Evolutionary conservation across 129 eudicot genomes (phyloP), one percentile per base, ranked within the genome.

Genomic region (Apium graveolens): DNA sequence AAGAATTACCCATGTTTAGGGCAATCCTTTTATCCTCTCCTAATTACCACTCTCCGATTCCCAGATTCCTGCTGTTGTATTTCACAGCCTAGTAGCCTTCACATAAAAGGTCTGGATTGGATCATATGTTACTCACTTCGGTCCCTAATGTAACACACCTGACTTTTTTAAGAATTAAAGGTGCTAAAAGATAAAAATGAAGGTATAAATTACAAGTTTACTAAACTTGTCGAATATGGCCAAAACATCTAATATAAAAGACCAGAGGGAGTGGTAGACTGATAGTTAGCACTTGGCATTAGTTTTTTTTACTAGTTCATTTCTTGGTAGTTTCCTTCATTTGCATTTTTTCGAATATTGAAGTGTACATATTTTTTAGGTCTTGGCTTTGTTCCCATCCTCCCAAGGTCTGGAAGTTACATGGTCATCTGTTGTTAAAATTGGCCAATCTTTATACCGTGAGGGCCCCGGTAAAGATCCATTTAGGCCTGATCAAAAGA

Each of bases 401-500:
- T 85, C 98, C 42, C 98, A 86, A 84, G 98, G 98, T 72, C 84
- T 94, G 78, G 96, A 94, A 75, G 87, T 94, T 38, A 94, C 92
- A 1, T 91, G 97, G 97, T 91, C 97, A 81, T 94, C 98, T 0
- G 98, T 94, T 55, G 98, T 94, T 75, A 94, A 94, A 77, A 89
- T 94, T 53, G 98, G 85, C 39, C 97, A 94, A 83, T 94, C 98
- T 41, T 71, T 94, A 70, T 94, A 94, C 37, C 97, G 97, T 35
- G 97, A 94, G 84, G 98, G 86, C 69, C 98, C 98, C 6, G 97
- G 98, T 82, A 91, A 91, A 83, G 98, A 94, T 77, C 98, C 98
- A 42, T 94, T 94, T 74, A 88, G 98, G 79, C 98, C 98, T 37
- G 97, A 94, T 83, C 98, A 94, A 88, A 91, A 85, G 90, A 94